Base-by-base conservation (phyloP, 495 filamentous ascomycete genomes). In the Penicillium simplicissimum region DNA sequence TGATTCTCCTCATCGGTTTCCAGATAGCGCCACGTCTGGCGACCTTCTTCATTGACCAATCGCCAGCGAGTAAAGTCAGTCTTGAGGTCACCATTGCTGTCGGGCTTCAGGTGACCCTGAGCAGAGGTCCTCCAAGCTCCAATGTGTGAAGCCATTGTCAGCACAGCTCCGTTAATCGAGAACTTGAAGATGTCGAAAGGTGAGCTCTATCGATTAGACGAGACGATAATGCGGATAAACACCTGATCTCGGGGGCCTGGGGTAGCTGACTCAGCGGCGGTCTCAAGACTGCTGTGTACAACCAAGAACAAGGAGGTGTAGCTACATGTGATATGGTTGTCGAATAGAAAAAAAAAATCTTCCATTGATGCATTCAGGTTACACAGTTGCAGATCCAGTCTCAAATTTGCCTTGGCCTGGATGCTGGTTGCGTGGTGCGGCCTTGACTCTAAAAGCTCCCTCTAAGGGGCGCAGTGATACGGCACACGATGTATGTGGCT, bases 1-100 rank as follows among this genome's bases (percentile, higher is more conserved):
- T 89, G 78, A 34, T 80, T 69, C 47, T 90, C 85, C 59, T 91
- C 84, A 52, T 96, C 91, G 7, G 88, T 85, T 68, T 90, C 83
- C 7, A 98, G 83, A 69, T 98, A 98, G 54, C 91, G 87, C 95
- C 95, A 98, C 23, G 92, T 97, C 63, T 96, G 92, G 57, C 90
- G 82, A 51, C 95, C 92, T 19, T 84, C 79, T 36, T 96, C 91
- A 66, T 94, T 88, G 38, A 86, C 80, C 71, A 98, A 79, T 59
- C 95, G 82, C 95, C 95, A 98, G 71, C 92, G 81, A 0, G 85
- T 76, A 59, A 84, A 85, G 69, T 98, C 93, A 13, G 95, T 98
- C 61, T 75, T 72, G 21, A 66, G 56, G 63, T 81, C 76, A 36
- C 76, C 76, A 59, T 80, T 76, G 34, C 64, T 63, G 58, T 81